Conservation (phyloP, 495 filamentous ascomycete genomes). For the Pyronema domesticum region DNA sequence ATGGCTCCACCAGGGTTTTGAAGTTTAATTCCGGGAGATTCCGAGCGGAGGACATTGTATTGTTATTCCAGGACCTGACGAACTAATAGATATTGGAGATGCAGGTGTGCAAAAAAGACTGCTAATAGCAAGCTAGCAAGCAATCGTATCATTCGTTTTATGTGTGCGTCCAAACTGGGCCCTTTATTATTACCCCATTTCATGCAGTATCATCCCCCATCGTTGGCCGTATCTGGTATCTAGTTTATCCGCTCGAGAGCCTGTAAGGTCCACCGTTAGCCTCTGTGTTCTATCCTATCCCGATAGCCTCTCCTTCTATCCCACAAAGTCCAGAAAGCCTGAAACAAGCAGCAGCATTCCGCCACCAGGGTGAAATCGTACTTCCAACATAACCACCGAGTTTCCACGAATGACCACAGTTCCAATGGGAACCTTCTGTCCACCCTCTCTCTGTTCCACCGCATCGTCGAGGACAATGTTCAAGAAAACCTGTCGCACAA, state of each 20-base stretch:
- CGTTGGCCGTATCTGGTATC: slow-evolving; percentile 1
- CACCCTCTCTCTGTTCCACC: slow-evolving; percentile 84
- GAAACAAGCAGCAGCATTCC: too few species aligned
- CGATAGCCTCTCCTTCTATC: background rate
- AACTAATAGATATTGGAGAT: too few species aligned
- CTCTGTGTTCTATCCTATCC: background rate
- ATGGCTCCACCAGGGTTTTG: too few species aligned
- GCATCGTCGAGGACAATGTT: slow-evolving; percentile 97
- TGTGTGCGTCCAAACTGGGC: too few species aligned
- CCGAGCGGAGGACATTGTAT: too few species aligned
- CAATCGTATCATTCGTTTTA: too few species aligned
- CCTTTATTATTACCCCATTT: too few species aligned
- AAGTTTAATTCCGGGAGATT: too few species aligned
- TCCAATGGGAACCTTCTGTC: slow-evolving; percentile 77
- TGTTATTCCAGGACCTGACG: too few species aligned
- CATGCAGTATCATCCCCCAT: too few species aligned
- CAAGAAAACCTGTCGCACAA: slow-evolving; percentile 61
- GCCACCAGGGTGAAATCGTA: slow-evolving; percentile 23
- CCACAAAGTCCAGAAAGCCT: background rate
- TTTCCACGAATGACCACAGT: slow-evolving; percentile 96
- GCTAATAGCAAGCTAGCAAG: too few species aligned
- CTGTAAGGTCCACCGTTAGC: slow-evolving; percentile 25
- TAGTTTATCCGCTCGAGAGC: slow-evolving; percentile 44
- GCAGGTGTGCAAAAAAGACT: too few species aligned
- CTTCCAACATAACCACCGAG: slow-evolving; percentile 91